A percentile compares a stretch with the other conserved stretches of the same genome.
These are phyloP conservation scores for Saksenaea oblongispora DNA, from an alignment of 371 early-diverging fungal genomes.

Conservation along the genomic window DNA sequence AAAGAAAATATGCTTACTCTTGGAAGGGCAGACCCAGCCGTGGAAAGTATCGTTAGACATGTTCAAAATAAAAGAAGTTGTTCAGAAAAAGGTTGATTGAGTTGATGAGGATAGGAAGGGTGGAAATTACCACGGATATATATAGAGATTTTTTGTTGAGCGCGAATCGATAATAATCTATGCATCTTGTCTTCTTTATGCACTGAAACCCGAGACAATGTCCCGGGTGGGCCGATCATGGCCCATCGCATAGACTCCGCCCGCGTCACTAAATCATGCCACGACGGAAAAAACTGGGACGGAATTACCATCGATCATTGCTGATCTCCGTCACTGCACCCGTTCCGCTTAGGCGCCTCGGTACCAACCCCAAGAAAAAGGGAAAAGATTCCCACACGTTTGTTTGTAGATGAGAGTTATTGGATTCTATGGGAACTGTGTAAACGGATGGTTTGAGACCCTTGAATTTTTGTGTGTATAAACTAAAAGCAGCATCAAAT, in stretches of 20 bases:
- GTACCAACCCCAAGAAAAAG: background rate
- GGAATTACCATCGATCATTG: background rate
- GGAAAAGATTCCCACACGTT: background rate
- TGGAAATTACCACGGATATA: background rate
- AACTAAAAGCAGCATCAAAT: too few relatives aligned
- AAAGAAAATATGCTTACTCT: background rate
- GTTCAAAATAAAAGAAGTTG: background rate
- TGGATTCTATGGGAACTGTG: too few relatives aligned
- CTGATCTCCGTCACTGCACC: background rate
- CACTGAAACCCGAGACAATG: conserved; percentile 1
- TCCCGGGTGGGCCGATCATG: conserved; percentile 3
- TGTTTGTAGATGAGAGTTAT: background rate
- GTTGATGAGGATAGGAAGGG: background rate
- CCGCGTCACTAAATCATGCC: background rate
- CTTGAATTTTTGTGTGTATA: too few relatives aligned
- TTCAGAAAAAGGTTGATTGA: background rate
- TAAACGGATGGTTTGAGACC: too few relatives aligned
- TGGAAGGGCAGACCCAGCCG: conserved; percentile 6
- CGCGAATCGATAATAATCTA: background rate
- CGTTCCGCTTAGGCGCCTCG: background rate
- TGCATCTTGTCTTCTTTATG: background rate
- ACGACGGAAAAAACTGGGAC: conserved; percentile 1
- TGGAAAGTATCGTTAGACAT: background rate
- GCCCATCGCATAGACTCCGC: background rate
- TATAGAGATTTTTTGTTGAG: background rate